These are phyloP conservation scores for Zanthoxylum bungeanum DNA, from an alignment of 345 rosid genomes.

Conservation along the genomic window DNA sequence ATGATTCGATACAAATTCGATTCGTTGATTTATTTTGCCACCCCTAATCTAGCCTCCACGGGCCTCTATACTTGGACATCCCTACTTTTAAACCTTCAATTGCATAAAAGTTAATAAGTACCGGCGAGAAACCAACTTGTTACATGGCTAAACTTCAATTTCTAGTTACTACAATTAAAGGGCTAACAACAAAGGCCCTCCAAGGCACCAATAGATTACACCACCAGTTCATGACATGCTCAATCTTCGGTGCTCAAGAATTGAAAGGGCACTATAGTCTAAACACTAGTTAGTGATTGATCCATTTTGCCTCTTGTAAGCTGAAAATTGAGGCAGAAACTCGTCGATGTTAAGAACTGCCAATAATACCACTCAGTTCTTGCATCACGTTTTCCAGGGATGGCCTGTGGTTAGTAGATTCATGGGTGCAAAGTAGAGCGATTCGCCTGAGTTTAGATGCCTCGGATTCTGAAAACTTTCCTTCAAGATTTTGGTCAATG, in stretches of 20 bases:
- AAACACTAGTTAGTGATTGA: constrained; percentile 16
- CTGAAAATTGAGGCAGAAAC: constrained; percentile 31
- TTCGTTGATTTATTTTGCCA: no score
- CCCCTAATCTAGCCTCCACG: no score
- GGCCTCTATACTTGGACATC: no score
- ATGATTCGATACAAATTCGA: no score
- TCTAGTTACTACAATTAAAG: constrained; percentile 1
- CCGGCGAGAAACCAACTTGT: not conserved
- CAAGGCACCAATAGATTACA: not conserved
- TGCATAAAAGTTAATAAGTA: not conserved
- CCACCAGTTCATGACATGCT: not conserved
- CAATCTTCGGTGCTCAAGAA: constrained; percentile 15
- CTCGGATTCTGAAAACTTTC: constrained; percentile 51
- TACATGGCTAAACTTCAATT: constrained; percentile 1
- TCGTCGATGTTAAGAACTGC: constrained; percentile 22
- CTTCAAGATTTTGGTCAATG: constrained; percentile 64
- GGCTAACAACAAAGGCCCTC: not conserved
- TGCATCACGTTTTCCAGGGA: constrained; percentile 60
- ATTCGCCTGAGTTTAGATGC: constrained; percentile 56
- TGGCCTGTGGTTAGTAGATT: constrained; percentile 71
- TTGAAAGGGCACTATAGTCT: constrained; percentile 5
- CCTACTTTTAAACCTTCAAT: not conserved
- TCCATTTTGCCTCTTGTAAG: constrained; percentile 20
- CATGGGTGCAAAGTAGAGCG: constrained; percentile 71
- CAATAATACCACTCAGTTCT: constrained; percentile 44